Conservation (phyloP, 257 asterid genomes). For the Echites panduratus region DNA sequence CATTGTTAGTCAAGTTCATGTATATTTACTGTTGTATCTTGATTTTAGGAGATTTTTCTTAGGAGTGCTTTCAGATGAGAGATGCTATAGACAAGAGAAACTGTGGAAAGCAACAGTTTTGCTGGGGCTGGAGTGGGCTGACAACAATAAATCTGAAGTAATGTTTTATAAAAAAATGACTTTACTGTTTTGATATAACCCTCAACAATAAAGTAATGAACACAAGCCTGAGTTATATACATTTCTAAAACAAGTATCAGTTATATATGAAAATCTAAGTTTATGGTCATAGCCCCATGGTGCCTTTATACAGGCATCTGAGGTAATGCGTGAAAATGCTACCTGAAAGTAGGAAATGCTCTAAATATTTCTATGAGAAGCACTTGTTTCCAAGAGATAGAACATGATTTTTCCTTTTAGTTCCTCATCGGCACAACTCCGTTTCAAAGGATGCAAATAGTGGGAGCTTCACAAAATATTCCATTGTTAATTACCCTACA, state of each 20-base stretch:
- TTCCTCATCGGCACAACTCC: background rate
- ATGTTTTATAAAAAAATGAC: too few species aligned
- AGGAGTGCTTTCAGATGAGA: background rate
- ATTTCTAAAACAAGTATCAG: background rate
- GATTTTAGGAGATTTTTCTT: background rate
- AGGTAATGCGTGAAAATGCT: background rate
- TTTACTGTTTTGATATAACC: too few species aligned
- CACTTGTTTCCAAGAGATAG: background rate
- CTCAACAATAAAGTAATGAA: background rate
- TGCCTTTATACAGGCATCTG: too few species aligned
- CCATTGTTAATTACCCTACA: background rate
- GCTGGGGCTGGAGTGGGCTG: background rate
- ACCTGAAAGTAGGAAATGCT: background rate
- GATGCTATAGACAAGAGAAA: background rate
- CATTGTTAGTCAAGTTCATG: background rate
- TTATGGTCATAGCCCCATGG: background rate
- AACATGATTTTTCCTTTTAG: background rate
- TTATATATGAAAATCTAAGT: background rate
- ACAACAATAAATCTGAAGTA: too few species aligned
- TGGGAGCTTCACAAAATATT: background rate
- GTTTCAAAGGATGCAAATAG: background rate
- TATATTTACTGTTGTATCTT: background rate
- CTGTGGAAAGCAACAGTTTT: background rate
- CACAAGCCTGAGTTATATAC: background rate
- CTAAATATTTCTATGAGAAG: background rate